Evolutionary conservation across 148 eudicot species (phyloP), one percentile per base, ranked within the genome.

Genomic region (Rhododendron mucronatum): DNA sequence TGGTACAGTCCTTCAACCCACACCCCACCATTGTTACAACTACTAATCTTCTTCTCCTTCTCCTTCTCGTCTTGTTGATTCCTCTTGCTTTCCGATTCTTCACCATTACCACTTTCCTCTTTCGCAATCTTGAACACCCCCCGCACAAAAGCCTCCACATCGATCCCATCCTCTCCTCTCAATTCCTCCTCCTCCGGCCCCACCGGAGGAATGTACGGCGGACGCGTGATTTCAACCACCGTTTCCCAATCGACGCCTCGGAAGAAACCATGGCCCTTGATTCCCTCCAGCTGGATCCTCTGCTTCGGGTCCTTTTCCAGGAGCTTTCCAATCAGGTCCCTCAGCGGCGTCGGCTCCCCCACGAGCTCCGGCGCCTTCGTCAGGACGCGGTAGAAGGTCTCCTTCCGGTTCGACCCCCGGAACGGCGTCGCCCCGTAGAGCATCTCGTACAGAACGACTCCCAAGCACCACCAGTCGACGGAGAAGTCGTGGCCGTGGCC

Each of bases 391-490:
- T 90, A 91, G 79, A 95, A 96, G 1, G 98, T 95, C 77, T 95
- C 98, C 83, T 93, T 95, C 83, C 96, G 81, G 16, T 91, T 96
- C 1, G 78, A 71, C 39, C 99, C 99, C 47, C 90, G 80, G 84
- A 95, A 96, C 88, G 98, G 98, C 67, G 98, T 96, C 88, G 85
- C 61, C 0, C 98, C 98, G 59, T 96, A 96, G 14, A 94, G 87
- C 98, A 96, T 95, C 90, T 95, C 98, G 55, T 96, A 86, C 16
- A 96, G 69, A 55, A 95, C 92, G 44, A 95, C 87, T 1, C 99
- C 98, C 5, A 91, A 65, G 65, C 94, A 91, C 99, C 99, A 96
- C 94, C 93, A 95, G 87, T 96, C 98, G 10, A 94, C 96, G 30
- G 93, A 78, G 84, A 91, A 93, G 26, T 94, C 95, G 86, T 96